Base-by-base conservation (phyloP, 257 asterid species). In the Cruciata laevipes region DNA sequence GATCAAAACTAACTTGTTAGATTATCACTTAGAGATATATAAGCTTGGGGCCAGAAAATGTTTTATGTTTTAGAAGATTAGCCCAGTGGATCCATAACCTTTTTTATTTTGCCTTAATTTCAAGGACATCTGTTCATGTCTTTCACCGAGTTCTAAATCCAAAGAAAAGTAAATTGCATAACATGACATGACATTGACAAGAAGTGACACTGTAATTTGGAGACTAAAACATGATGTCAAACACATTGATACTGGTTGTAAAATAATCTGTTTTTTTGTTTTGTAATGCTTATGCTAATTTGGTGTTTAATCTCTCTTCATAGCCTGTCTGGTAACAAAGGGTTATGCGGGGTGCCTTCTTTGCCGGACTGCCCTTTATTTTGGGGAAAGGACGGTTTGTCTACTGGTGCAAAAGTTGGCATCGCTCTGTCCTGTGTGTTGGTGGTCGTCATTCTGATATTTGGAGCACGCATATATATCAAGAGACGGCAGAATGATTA, bases 281-380 rank as follows among this genome's bases (percentile, higher is more conserved):
- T 8, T 7, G 3, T 23, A n/a, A 8, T 17, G 37, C 35, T 42
- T 32, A n/a, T 56, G 25, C 57, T 60, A 31, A 66, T 33, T 66
- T 47, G 44, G 47, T 42, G 38, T 35, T 40, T 51, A 3, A 63
- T 49, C 38, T 72, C 55, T 49, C 35, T 69, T 75, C 71, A 17
- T 86, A 94, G 97, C 79, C 88, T 94, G 33, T 87, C 91, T 42
- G 86, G 88, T 68, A 90, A 94, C 82, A 90, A 88, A 81, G 89
- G 89, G 69, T 71, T 94, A 73, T 94, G 98, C 16, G 96, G 99
- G 6, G 92, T 81, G 68, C 96, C 99, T 40, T 73, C 96, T 68
- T 78, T 94, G 72, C 95, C 93, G 0, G 75, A 85, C 63, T 94
- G 99, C 61, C 84, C 97, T 0, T 70, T 88, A 59, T 81, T 94